These are phyloP conservation scores for Aquilaria agallochum DNA, from an alignment of 441 rosid species.

Conservation along the genomic window DNA sequence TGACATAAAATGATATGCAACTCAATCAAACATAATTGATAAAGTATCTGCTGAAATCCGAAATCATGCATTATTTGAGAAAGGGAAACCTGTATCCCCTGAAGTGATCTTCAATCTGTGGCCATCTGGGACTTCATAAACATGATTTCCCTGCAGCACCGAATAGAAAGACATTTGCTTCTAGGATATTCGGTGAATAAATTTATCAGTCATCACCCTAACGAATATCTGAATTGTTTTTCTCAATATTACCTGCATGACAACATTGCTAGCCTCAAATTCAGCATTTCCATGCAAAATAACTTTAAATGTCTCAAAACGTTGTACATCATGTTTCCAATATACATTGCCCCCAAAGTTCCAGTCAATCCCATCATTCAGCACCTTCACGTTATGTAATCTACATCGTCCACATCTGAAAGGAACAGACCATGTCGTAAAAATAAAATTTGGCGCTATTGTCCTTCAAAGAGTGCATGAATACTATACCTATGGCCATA, in stretches of 20 bases:
- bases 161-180: neutral
- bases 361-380: constrained; percentile 86
- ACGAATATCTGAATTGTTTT: neutral
- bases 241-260: constrained; percentile 48
- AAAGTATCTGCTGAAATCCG: too few species aligned
- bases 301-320: constrained; percentile 64
- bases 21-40: too few species aligned
- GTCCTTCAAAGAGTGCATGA: neutral
- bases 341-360: constrained; percentile 56
- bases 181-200: neutral
- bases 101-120: constrained; percentile 59
- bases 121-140: constrained; percentile 86
- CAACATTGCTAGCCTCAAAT: constrained; percentile 76
- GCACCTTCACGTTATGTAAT: constrained; percentile 64
- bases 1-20: too few species aligned
- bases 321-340: constrained; percentile 81
- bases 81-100: constrained; percentile 54
- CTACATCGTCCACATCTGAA: constrained; percentile 86
- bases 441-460: constrained; percentile 4
- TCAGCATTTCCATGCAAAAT: constrained; percentile 89
- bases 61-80: neutral
- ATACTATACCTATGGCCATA: constrained; percentile 66
- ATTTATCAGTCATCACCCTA: neutral
- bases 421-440: constrained; percentile 10
- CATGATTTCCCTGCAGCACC: constrained; percentile 66